Base-by-base conservation (phyloP, 2,329 filamentous ascomycete genomes). In the Eutypa lata region DNA sequence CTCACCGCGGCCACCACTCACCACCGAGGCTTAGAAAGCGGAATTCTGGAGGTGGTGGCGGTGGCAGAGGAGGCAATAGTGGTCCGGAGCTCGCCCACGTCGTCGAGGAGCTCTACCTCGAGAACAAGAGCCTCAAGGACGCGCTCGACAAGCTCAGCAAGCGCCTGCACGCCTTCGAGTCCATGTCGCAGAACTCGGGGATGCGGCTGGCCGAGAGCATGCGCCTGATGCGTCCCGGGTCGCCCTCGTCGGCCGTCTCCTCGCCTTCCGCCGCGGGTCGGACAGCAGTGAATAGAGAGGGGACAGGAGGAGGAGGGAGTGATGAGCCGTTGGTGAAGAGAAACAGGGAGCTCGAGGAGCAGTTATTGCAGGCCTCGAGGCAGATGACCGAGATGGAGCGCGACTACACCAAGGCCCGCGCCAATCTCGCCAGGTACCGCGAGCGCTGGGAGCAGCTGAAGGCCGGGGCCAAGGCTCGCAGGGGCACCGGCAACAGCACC, bases 151-250 rank as follows among this genome's bases (percentile, higher is more conserved):
- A 90, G 48, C 81, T 97, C 35, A 90, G 89, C 57, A 90, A 88
- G 62, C 84, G 93, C 1, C 81, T 99, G n/a, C 89, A 94, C 63
- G 88, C 91, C 57, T 99, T 96, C 73, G 93, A 99, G 71, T 87
- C 91, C 38, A 92, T 90, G 62, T 91, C 91, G 0, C 94, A 97
- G 71, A 91, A 87, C 57, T 92, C 89, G 37, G 90, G 88, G 50
- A 83, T 92, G 72, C 90, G 91, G 3, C 80, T 97, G 33, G 90
- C 92, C 14, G 91, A 97, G 68, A 96, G 90, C 61, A 86, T 85
- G 67, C 76, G 83, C n/a, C 69, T 87, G 6, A 80, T 83, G 71
- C 75, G 79, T 14, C 81, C 82, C 1, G 75, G 76, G 4, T 85
- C 82, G 37, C 82, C 83, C 2, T 62, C 68, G 57, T 57, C 76